Percentiles rank a stretch among this genome's conserved stretches.
Conservation (phyloP, 345 rosid species). For the Jatropha curcas region DNA sequence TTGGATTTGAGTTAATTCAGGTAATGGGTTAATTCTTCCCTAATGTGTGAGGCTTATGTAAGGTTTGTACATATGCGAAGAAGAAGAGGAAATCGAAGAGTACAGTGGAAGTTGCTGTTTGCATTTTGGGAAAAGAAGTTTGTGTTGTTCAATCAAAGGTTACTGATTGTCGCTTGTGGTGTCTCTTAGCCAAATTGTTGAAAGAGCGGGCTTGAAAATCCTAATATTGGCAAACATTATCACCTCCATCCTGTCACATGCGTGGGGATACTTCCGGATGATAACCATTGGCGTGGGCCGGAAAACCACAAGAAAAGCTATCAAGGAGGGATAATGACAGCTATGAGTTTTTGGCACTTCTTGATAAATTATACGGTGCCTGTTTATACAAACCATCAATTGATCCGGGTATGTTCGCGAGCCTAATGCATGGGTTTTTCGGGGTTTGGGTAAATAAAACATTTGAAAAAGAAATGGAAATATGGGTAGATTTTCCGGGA, state of each 20-base stretch:
- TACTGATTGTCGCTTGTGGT: constrained; percentile 71
- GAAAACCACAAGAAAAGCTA: constrained; percentile 59
- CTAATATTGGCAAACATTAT: constrained; percentile 63
- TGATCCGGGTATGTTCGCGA: constrained; percentile 82
- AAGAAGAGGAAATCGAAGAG: constrained; percentile 30
- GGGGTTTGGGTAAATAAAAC: too few relatives aligned
- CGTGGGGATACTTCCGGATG: constrained; percentile 84
- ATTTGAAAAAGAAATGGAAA: constrained; percentile 57
- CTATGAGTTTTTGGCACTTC: too few relatives aligned
- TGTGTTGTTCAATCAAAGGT: constrained; percentile 58
- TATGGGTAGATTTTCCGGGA: constrained; percentile 64
- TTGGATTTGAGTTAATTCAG: constrained; percentile 68
- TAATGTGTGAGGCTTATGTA: constrained; percentile 53
- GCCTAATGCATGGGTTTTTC: constrained; percentile 70
- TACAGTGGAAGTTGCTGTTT: constrained; percentile 53
- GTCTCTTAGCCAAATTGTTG: constrained; percentile 65
- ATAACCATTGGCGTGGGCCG: constrained; percentile 31
- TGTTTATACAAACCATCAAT: constrained; percentile 73
- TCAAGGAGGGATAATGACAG: constrained; percentile 85
- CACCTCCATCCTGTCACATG: constrained; percentile 80
- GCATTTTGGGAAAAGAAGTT: constrained; percentile 43
- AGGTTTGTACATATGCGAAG: constrained; percentile 45
- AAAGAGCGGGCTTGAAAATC: constrained; percentile 63
- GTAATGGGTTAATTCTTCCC: constrained; percentile 72
- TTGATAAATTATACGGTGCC: constrained; percentile 64